These are phyloP conservation scores for Exophiala oligosperma DNA, from an alignment of 2,329 filamentous ascomycete species.

Conservation along the genomic window DNA sequence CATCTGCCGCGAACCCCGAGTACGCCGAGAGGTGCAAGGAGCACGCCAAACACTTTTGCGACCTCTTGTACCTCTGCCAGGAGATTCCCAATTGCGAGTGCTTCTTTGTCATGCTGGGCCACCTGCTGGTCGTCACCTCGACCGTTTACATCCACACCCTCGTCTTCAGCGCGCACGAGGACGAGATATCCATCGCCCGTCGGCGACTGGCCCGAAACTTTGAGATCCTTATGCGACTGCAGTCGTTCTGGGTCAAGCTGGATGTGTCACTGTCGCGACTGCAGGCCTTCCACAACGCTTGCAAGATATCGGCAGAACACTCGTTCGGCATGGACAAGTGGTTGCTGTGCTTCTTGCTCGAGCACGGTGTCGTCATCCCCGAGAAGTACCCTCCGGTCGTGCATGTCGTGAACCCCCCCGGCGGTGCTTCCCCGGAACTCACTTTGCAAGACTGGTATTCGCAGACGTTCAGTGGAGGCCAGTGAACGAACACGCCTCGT, in stretches of 20 bases:
- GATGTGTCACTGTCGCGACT: conserved; percentile 42
- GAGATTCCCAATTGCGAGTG: conserved; percentile 40
- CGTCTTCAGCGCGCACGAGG: conserved; percentile 41
- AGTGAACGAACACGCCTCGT: background rate
- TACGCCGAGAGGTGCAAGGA: conserved; percentile 42
- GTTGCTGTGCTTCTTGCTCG: conserved; percentile 40
- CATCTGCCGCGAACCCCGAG: conserved; percentile 13
- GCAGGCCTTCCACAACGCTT: conserved; percentile 44
- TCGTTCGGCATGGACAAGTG: conserved; percentile 43
- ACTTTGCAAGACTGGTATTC: background rate
- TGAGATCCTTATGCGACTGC: conserved; percentile 41
- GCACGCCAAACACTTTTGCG: conserved; percentile 41
- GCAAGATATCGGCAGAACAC: conserved; percentile 36
- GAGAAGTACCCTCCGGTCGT: conserved; percentile 2
- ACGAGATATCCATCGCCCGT: conserved; percentile 37
- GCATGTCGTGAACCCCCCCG: background rate
- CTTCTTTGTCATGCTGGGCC: conserved; percentile 46
- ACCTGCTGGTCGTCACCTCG: conserved; percentile 48
- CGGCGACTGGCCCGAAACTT: conserved; percentile 46
- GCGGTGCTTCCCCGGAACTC: background rate
- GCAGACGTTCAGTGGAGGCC: background rate
- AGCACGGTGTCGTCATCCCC: conserved; percentile 2
- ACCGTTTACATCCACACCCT: conserved; percentile 49
- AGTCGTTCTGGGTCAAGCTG: conserved; percentile 43
- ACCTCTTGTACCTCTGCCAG: conserved; percentile 42